Conservation (phyloP, 2,329 filamentous ascomycete genomes). For the Colletotrichum sp. region DNA sequence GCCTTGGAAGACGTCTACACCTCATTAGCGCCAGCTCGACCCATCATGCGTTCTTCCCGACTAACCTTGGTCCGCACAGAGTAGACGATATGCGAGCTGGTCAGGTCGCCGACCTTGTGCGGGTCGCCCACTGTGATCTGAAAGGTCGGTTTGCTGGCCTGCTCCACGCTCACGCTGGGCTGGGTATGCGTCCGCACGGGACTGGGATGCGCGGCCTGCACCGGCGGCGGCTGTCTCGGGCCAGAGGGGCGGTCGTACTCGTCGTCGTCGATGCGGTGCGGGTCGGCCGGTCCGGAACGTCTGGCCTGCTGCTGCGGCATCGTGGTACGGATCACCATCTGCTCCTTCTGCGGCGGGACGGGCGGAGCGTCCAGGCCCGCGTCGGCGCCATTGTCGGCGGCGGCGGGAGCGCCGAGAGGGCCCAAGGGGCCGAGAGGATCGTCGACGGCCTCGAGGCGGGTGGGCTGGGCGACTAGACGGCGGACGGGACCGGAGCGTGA, state of each 20-base stretch:
- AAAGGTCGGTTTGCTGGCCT: conserved; percentile 91
- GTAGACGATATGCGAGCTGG: conserved; percentile 97
- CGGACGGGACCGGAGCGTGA: conserved; percentile 54
- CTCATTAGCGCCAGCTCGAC: conserved; percentile 18
- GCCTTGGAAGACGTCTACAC: conserved; percentile 89
- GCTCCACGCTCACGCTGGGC: conserved; percentile 89
- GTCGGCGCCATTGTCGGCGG: conserved; percentile 49
- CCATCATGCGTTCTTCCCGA: neutral
- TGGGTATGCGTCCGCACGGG: conserved; percentile 57
- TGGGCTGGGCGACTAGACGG: conserved; percentile 75
- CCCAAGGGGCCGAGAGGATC: conserved; percentile 82
- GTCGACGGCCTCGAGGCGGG: conserved; percentile 77
- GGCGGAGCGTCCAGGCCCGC: conserved; percentile 61
- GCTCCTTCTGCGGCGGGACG: conserved; percentile 72
- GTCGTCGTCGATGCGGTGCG: conserved; percentile 74
- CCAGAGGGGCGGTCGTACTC: conserved; percentile 52
- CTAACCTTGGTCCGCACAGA: conserved; percentile 88
- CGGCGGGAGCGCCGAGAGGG: conserved; percentile 59
- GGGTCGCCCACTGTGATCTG: conserved; percentile 93
- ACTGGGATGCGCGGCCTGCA: conserved; percentile 61
- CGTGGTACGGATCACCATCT: conserved; percentile 64
- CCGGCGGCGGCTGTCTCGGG: conserved; percentile 70
- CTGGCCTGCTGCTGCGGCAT: conserved; percentile 52
- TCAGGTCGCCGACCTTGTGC: conserved; percentile 96
- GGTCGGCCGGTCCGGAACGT: conserved; percentile 54